Evolutionary conservation across 2,329 filamentous ascomycete species (phyloP), one percentile per base, ranked within the genome.

Genomic region (Penicillium sp.): DNA sequence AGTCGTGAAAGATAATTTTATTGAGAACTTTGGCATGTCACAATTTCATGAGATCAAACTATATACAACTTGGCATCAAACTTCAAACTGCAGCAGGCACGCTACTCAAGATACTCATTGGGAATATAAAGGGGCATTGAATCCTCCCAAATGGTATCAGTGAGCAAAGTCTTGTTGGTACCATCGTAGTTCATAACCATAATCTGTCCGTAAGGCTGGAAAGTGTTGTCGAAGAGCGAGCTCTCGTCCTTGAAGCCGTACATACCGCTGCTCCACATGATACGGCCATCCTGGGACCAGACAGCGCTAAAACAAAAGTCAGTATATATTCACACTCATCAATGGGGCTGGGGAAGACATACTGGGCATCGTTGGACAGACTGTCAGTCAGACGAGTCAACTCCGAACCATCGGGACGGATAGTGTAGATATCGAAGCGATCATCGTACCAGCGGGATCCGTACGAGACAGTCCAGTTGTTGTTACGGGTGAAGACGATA

Each of bases 121-220:
- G 66, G 62, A 25, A 69, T 37, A 25, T 60, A 69, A 4, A 70
- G 50, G 1, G 70, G 68, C 69, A 71, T 73, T 1, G 68, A 69
- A 43, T 73, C 69, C 57, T 72, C 70, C 69, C 70, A 72, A 7
- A 71, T 67, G 3, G 63, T 66, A 50, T 72, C 63, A 1, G 68
- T 71, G 19, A 72, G 43, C 4, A 68, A 26, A 19, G 47, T 50
- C 57, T 70, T 72, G 48, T 72, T 71, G 4, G 63, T 66, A 0
- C 78, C 78, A 66, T 79, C 75, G 6, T 67, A 66, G 55, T 80
- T 66, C 77, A 79, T 79, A n/a, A 75, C 56, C 49, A 77, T 68
- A 45, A 80, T 76, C 68, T 79, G 76, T 0, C 77, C 77, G 45
- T 78, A 79, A 0, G 76, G 78, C 65, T 80, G 75, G 62, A 79